A percentile compares a stretch with the other conserved stretches of the same genome.
Conservation (phyloP, 2,329 filamentous ascomycete genomes). For the Alternaria metachromatica region DNA sequence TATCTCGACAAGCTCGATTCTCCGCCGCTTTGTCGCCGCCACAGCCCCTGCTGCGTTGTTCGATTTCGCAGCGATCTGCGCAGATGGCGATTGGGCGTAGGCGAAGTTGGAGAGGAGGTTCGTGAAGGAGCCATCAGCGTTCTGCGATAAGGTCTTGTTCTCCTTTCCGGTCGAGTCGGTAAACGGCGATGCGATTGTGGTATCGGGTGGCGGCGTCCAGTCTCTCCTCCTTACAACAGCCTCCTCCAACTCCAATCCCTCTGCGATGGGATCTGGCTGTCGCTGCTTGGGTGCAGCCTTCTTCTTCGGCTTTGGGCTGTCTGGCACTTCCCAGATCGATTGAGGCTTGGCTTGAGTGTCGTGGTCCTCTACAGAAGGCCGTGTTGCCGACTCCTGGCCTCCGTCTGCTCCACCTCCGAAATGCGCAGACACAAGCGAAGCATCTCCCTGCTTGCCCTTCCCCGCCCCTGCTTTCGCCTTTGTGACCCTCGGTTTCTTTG, state of each 20-base stretch:
- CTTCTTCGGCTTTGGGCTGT: constrained; percentile 26
- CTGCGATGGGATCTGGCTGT: constrained; percentile 7
- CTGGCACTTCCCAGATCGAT: constrained; percentile 37
- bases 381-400: constrained; percentile 1
- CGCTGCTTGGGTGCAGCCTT: constrained; percentile 17
- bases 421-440: constrained; percentile 30
- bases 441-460: constrained; percentile 23
- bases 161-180: constrained; percentile 34
- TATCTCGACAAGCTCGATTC: constrained; percentile 41
- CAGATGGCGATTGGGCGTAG: constrained; percentile 27
- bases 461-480: constrained; percentile 26
- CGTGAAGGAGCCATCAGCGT: constrained; percentile 26
- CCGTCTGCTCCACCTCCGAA: constrained; percentile 11
- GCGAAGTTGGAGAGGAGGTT: constrained; percentile 39
- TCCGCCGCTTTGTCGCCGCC: constrained; percentile 35
- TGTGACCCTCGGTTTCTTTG: constrained; percentile 31
- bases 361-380: background rate
- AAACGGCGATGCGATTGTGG: constrained; percentile 15
- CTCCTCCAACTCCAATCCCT: constrained; percentile 35
- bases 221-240: constrained; percentile 40
- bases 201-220: constrained; percentile 48
- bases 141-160: constrained; percentile 19
- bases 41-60: constrained; percentile 6
- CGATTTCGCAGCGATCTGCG: constrained; percentile 4
- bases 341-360: constrained; percentile 1